These are phyloP conservation scores for Pascua sp. DNA, from an alignment of 1,284 basidiomycete species.

Conservation along the genomic window DNA sequence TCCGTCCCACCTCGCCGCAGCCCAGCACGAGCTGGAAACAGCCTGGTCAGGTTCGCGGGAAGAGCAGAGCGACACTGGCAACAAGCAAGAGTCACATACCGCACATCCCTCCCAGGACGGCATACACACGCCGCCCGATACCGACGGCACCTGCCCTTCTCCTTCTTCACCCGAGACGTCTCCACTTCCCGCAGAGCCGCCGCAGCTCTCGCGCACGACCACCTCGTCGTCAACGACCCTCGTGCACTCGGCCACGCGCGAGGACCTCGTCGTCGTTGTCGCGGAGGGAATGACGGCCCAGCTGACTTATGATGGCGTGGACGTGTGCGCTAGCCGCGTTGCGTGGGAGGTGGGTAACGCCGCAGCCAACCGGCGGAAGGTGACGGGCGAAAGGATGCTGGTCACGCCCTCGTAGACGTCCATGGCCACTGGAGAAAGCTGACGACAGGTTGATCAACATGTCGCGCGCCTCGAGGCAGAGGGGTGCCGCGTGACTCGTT, in stretches of 20 bases:
- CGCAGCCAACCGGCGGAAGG: background rate
- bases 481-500: conserved; percentile 30
- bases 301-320: conserved; percentile 47
- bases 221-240: background rate
- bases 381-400: background rate
- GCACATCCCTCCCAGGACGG: background rate
- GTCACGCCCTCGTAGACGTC: too few species aligned
- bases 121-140: background rate
- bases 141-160: background rate
- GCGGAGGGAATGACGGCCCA: conserved; percentile 41
- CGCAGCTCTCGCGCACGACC: background rate
- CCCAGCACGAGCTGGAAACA: conserved; percentile 32
- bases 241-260: background rate
- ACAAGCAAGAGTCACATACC: background rate
- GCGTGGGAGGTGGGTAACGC: conserved; percentile 37
- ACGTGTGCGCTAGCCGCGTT: conserved; percentile 46
- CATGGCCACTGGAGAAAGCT: background rate
- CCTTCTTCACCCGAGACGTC: background rate
- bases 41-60: conserved; percentile 14
- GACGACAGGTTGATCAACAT: conserved; percentile 35
- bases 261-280: conserved; percentile 40
- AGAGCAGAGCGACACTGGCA: background rate
- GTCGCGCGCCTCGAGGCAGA: conserved; percentile 30
- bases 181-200: background rate
- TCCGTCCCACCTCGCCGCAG: conserved; percentile 37